Evolutionary conservation across 2,329 filamentous ascomycete genomes (phyloP).

Genomic region (Coleophoma eucalyptorum): DNA sequence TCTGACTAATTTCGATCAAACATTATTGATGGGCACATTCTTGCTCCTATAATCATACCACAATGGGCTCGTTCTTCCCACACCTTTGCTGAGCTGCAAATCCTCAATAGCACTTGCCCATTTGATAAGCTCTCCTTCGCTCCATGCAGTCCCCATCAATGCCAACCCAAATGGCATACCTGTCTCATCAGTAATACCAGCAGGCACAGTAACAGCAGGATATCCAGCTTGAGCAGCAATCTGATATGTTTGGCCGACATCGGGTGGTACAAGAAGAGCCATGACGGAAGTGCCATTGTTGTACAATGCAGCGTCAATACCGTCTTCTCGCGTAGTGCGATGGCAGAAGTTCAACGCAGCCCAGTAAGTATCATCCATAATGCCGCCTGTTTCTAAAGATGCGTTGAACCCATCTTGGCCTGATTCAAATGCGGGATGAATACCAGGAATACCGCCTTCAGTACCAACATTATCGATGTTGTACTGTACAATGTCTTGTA

Average conservation of each 20-base stretch:
- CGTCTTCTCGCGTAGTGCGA: constrained; percentile 54
- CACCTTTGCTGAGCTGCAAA: constrained; percentile 36
- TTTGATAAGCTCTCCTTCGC: constrained; percentile 51
- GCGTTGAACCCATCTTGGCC: constrained; percentile 71
- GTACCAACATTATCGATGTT: constrained; percentile 60
- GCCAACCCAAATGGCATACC: constrained; percentile 61
- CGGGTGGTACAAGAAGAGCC: constrained; percentile 64
- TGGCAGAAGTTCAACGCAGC: constrained; percentile 61
- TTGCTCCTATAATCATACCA: constrained; percentile 48
- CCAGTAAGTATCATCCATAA: constrained; percentile 61
- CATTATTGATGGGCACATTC: constrained; percentile 36
- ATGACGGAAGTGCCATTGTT: constrained; percentile 42
- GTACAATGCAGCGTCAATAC: constrained; percentile 64
- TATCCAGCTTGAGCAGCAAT: constrained; percentile 75
- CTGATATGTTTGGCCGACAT: constrained; percentile 64
- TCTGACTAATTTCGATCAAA: constrained; percentile 1
- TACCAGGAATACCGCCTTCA: constrained; percentile 61
- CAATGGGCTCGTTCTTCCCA: constrained; percentile 41
- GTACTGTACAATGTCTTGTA: constrained; percentile 49
- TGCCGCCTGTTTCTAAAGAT: constrained; percentile 55
- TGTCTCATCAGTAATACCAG: constrained; percentile 46
- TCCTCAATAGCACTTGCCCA: constrained; percentile 63
- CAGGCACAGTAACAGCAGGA: constrained; percentile 67
- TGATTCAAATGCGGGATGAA: constrained; percentile 60
- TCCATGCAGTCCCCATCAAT: constrained; percentile 58